Evolutionary conservation across 106 monocot genomes (phyloP).

Genomic region (Vanilla planifolia): DNA sequence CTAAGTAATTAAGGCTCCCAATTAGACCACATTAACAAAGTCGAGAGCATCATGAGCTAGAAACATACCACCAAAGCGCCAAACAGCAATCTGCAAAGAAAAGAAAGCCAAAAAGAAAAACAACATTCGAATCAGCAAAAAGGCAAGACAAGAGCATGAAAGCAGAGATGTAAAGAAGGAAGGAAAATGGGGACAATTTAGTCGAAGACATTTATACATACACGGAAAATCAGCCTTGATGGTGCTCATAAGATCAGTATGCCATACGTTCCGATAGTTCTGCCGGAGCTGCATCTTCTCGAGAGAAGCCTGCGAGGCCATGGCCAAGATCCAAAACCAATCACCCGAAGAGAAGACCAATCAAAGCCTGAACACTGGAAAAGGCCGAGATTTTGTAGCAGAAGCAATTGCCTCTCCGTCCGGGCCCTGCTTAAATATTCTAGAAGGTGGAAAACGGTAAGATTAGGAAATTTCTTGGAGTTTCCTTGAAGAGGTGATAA

Average conservation of each 20-base stretch:
- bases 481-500: too few species aligned
- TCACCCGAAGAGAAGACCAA: too few species aligned
- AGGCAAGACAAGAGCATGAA: not conserved
- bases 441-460: too few species aligned
- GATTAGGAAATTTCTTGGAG: too few species aligned
- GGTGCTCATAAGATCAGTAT: slow-evolving; percentile 22
- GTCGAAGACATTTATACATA: slow-evolving; percentile 11
- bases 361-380: not conserved
- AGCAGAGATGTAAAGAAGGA: not conserved
- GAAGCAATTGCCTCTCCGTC: too few species aligned
- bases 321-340: not conserved
- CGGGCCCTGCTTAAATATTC: too few species aligned
- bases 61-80: slow-evolving; percentile 46
- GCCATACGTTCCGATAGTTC: slow-evolving; percentile 30
- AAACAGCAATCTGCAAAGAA: slow-evolving; percentile 38
- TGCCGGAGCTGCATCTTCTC: slow-evolving; percentile 38
- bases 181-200: not conserved
- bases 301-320: slow-evolving; percentile 22
- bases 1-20: too few species aligned
- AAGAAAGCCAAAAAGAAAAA: not conserved
- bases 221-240: slow-evolving; percentile 58
- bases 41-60: not conserved
- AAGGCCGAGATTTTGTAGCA: too few species aligned
- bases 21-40: too few species aligned
- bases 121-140: not conserved